Evolutionary conservation across 768 basidiomycete species (phyloP), one percentile per base, ranked within the genome.

Genomic region (Suillus subluteus): DNA sequence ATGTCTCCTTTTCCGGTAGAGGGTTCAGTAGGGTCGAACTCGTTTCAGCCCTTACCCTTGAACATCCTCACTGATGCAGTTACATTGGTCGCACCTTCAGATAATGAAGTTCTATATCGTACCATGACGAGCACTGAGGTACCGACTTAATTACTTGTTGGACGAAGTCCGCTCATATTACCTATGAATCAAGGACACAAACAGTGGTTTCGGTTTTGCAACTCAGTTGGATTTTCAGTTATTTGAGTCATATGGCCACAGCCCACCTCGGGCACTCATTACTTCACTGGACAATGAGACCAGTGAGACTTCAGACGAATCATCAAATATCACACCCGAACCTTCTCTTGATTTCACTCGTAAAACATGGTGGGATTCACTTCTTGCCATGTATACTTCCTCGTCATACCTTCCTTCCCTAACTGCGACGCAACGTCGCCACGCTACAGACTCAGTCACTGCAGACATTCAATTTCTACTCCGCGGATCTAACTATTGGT

Each of bases 321-420:
- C 69, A 56, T 23, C 11, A 7, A 65, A 40, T 38, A 85, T 88
- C n/a, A 73, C 72, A 7, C 73, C 79, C 56, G 85, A 88, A 67
- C 91, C 91, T 8, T 89, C 90, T 11, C 77, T 91, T 44, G 82
- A 84, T 58, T 91, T 91, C 75, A 80, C 82, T 21, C 89, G 90
- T 61, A 87, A 90, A 79, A 88, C 86, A 30, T 92, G 92, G 92
- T 94, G 90, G 88, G 92, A 92, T 72, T 86, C 84, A 5, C 81
- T 93, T 21, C 76, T 91, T 43, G 78, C 80, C 48, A 72, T 89
- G 37, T 92, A 92, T 73, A 68, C 64, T 58, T 68, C 64, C 21
- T 81, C 81, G n/a, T 69, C 69, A 35, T 77, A 74, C 65, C 74
- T 73, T 55, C 77, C 77, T 65, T 66, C 72, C 38, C 71, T 86